Conservation (phyloP, 371 early-diverging fungal genomes). For the Zopfochytrium polystomum region DNA sequence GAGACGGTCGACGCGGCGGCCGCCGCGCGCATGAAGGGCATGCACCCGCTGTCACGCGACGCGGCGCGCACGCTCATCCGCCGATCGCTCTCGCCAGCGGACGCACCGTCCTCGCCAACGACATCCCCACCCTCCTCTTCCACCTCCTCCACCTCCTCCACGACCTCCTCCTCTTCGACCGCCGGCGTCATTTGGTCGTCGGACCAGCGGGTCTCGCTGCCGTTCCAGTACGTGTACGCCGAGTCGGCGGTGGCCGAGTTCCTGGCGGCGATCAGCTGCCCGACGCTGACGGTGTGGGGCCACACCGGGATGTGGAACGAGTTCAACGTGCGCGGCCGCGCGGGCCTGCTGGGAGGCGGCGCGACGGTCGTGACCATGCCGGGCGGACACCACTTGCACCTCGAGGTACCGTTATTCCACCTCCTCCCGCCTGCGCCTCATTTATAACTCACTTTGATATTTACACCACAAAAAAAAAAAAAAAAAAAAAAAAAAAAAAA, state of each 20-base stretch:
- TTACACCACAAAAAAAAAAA: no score
- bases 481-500: no score
- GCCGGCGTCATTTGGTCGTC: constrained; percentile 6
- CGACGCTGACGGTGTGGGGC: constrained; percentile 18
- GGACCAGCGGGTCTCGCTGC: constrained; percentile 8
- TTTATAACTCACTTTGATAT: no score
- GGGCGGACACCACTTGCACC: constrained; percentile 27
- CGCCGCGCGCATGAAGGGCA: constrained; percentile 18
- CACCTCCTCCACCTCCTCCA: not conserved
- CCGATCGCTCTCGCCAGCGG: not conserved
- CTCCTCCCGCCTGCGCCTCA: no score
- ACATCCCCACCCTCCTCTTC: not conserved
- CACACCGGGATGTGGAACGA: constrained; percentile 10
- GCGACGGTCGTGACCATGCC: constrained; percentile 7
- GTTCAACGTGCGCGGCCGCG: constrained; percentile 4
- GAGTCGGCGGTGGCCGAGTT: constrained; percentile 18
- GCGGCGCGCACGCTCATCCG: not conserved
- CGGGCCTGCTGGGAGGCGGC: constrained; percentile 4
- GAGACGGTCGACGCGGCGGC: constrained; percentile 13
- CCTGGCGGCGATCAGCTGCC: constrained; percentile 14
- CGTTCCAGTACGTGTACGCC: constrained; percentile 4
- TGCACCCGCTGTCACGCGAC: constrained; percentile 7
- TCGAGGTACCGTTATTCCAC: no score
- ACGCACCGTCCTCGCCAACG: not conserved
- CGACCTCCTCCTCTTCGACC: not conserved